Conservation (phyloP, 192 early-diverging fungal species). For the Entomortierella chlamydospora region DNA sequence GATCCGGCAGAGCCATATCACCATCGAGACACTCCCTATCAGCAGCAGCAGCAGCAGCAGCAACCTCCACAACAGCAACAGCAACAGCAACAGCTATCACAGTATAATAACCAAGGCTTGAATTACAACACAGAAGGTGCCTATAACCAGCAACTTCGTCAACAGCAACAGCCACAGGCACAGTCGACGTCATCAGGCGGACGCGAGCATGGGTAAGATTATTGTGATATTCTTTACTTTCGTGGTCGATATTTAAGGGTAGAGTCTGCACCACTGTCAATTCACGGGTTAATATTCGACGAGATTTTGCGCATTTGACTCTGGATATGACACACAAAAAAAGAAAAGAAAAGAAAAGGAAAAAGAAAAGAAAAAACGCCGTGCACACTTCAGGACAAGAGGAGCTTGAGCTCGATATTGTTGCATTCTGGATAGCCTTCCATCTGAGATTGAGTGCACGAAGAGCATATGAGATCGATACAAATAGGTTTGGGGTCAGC, state of each 20-base stretch:
- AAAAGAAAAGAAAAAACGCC: constrained; percentile 5
- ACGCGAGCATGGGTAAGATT: constrained; percentile 52
- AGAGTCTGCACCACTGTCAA: no score
- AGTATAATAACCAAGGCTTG: background rate
- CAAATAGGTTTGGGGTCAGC: no score
- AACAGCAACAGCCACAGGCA: constrained; percentile 22
- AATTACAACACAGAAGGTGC: constrained; percentile 6
- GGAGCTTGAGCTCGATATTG: no score
- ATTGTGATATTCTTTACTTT: background rate
- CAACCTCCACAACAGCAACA: constrained; percentile 4
- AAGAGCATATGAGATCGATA: no score
- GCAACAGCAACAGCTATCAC: constrained; percentile 9
- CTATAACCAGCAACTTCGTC: constrained; percentile 7
- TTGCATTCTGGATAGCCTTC: no score
- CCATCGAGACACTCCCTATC: constrained; percentile 11
- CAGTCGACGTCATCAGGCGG: constrained; percentile 8
- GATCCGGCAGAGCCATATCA: constrained; percentile 32
- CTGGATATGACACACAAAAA: background rate
- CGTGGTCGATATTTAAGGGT: background rate
- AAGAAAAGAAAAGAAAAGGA: background rate
- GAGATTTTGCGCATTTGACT: no score
- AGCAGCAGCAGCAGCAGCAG: constrained; percentile 19
- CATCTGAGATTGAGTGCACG: no score
- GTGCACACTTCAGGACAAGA: no score
- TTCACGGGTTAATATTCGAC: no score